These are phyloP conservation scores for Plenodomus biglobosus DNA, from an alignment of 2,329 filamentous ascomycete genomes.

Conservation along the genomic window DNA sequence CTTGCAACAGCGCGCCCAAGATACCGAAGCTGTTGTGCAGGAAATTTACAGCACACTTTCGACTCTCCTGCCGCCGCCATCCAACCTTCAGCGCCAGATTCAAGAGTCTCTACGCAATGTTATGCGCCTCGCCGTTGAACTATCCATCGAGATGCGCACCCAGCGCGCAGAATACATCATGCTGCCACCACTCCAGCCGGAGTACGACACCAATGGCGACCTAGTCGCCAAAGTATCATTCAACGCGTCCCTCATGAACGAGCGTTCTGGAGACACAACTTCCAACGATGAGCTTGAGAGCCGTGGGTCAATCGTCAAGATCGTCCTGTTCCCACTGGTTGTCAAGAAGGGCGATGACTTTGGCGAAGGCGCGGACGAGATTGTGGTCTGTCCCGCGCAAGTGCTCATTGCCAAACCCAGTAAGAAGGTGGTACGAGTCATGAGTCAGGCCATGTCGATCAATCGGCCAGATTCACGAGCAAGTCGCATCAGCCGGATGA, in stretches of 20 bases:
- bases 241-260: slow-evolving; percentile 93
- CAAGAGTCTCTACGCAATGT: slow-evolving; percentile 83
- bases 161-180: slow-evolving; percentile 98
- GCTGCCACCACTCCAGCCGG: slow-evolving; percentile 90
- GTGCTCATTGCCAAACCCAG: slow-evolving; percentile 69
- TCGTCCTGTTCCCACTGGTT: slow-evolving; percentile 93
- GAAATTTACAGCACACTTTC: slow-evolving; percentile 84
- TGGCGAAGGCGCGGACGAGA: slow-evolving; percentile 87
- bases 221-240: slow-evolving; percentile 85
- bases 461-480: slow-evolving; percentile 29
- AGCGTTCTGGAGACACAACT: slow-evolving; percentile 70
- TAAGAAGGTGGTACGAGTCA: slow-evolving; percentile 52
- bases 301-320: slow-evolving; percentile 75
- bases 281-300: slow-evolving; percentile 81
- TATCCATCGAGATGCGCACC: slow-evolving; percentile 95
- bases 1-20: slow-evolving; percentile 76
- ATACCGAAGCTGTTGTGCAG: slow-evolving; percentile 94
- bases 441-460: slow-evolving; percentile 55
- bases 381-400: slow-evolving; percentile 92
- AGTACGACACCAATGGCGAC: slow-evolving; percentile 92
- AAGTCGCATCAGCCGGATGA: slow-evolving; percentile 29
- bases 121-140: slow-evolving; percentile 81
- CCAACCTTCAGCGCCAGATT: slow-evolving; percentile 76
- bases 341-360: slow-evolving; percentile 92
- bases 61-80: slow-evolving; percentile 82